phyloP scores from a whole-genome alignment of 2,329 filamentous ascomycete genomes.

The Pezicula neosporulosa region DNA sequence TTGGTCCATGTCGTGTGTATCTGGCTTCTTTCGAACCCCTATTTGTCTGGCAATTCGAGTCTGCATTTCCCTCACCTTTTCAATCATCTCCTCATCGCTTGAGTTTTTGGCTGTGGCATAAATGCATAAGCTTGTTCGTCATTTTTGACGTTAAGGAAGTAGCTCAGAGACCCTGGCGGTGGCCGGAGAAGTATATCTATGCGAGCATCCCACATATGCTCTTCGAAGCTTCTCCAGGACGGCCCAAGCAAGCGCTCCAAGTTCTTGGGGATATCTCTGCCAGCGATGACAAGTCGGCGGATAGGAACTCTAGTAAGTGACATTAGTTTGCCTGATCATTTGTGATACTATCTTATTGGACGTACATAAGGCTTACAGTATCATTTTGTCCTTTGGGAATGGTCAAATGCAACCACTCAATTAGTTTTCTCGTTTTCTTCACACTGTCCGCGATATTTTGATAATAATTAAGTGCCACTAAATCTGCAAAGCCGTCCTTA shows the following conservation, averaged over 20 bases:
- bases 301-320: background rate
- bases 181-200: constrained; percentile 1
- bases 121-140: background rate
- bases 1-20: background rate
- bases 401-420: background rate
- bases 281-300: constrained; percentile 1
- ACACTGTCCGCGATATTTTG: constrained; percentile 5
- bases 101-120: background rate
- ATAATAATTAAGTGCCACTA: constrained; percentile 3
- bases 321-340: background rate
- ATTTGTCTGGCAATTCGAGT: background rate
- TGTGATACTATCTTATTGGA: background rate
- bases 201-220: background rate
- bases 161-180: background rate
- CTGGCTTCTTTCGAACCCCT: background rate
- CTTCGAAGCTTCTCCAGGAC: background rate
- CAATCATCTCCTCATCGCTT: background rate
- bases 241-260: constrained; percentile 1
- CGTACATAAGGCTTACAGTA: background rate
- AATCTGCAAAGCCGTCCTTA: constrained; percentile 2
- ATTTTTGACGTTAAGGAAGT: background rate
- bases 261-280: constrained; percentile 1
- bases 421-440: background rate
- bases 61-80: constrained; percentile 1
- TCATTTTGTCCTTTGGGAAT: background rate